Evolutionary conservation across 1,284 basidiomycete species (phyloP).

Genomic region (Fomitiporia mediterranea): DNA sequence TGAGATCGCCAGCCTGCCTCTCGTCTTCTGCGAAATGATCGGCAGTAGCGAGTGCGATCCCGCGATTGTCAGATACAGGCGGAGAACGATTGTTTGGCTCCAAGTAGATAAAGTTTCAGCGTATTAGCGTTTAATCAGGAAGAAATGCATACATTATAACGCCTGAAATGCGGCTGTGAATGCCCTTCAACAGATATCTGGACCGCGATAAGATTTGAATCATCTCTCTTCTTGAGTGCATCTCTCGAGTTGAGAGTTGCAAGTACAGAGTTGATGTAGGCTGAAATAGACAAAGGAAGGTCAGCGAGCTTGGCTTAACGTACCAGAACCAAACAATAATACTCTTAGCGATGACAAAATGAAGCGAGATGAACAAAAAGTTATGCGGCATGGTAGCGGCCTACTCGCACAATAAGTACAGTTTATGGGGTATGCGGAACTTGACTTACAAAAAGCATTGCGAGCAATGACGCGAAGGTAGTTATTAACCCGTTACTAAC

Average conservation of each 20-base stretch:
- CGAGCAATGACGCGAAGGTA: constrained; percentile 14
- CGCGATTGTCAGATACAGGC: background rate
- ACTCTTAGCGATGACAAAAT: constrained; percentile 20
- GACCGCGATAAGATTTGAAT: constrained; percentile 9
- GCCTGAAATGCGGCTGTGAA: constrained; percentile 10
- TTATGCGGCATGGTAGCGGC: constrained; percentile 15
- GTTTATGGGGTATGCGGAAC: background rate
- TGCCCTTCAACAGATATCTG: constrained; percentile 16
- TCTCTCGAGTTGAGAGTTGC: constrained; percentile 19
- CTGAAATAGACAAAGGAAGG: background rate
- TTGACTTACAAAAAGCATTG: constrained; percentile 16
- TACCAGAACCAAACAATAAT: no score
- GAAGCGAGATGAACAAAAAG: constrained; percentile 18
- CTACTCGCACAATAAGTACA: background rate
- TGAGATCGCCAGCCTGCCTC: constrained; percentile 8
- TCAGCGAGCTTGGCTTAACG: no score
- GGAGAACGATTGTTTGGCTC: background rate
- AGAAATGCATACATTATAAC: constrained; percentile 2
- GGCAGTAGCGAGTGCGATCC: background rate
- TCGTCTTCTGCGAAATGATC: background rate
- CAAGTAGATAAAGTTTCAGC: no score
- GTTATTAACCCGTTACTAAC: constrained; percentile 19
- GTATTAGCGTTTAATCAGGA: background rate
- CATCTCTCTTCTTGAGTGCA: constrained; percentile 13
- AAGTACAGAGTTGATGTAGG: constrained; percentile 19